A percentile compares a stretch with the other conserved stretches of the same genome.
These are phyloP conservation scores for Stentor roeselii DNA, from an alignment of 73 alveolate species.

Conservation along the genomic window DNA sequence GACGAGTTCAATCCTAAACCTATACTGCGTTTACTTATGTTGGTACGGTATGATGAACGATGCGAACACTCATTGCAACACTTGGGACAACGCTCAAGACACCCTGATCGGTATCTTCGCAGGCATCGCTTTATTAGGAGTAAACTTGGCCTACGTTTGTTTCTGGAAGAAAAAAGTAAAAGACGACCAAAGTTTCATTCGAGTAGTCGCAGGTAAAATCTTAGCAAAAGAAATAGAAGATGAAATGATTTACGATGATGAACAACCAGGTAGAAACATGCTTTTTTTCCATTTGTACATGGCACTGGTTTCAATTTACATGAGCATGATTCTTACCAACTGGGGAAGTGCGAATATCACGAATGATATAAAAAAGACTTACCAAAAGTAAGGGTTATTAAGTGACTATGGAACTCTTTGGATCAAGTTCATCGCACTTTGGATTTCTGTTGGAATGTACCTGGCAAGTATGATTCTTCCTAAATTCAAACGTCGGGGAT, in stretches of 20 bases:
- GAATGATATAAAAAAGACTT: neutral
- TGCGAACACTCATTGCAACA: neutral
- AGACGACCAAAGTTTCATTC: neutral
- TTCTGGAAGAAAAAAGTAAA: neutral
- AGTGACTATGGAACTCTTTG: slow-evolving; percentile 13
- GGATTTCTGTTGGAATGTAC: neutral
- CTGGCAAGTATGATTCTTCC: neutral
- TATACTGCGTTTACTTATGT: slow-evolving; percentile 6
- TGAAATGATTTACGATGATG: neutral
- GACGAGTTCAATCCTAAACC: slow-evolving; percentile 4
- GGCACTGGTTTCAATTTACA: slow-evolving; percentile 63
- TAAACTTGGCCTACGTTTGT: neutral
- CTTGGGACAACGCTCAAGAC: neutral
- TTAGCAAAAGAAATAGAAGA: neutral
- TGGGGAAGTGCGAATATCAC: slow-evolving; percentile 77
- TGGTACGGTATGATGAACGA: neutral
- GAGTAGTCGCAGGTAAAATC: neutral
- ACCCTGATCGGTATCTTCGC: neutral
- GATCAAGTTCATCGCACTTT: slow-evolving; percentile 3
- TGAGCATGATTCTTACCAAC: slow-evolving; percentile 70
- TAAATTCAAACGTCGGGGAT: neutral
- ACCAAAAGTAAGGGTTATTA: neutral
- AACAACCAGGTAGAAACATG: neutral
- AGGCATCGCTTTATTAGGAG: neutral
- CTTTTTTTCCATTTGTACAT: slow-evolving; percentile 54